phyloP scores from a whole-genome alignment of 2,329 filamentous ascomycete species.

The Periconia sp. region DNA sequence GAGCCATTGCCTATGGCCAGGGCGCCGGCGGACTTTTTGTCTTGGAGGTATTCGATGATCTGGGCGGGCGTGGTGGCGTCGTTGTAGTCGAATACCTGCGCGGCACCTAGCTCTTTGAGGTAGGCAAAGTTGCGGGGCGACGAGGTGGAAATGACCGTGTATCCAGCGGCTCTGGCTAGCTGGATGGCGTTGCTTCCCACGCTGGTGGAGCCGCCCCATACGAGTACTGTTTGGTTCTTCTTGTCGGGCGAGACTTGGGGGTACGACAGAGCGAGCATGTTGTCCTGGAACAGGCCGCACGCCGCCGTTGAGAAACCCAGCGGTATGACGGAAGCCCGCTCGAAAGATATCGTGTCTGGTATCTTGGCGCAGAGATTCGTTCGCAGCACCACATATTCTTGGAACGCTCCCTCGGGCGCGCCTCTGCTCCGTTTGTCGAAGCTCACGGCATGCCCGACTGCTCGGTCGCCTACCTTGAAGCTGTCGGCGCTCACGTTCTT shows the following conservation, averaged over 20 bases:
- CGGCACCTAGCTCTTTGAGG: conserved; percentile 53
- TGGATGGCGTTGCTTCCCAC: conserved; percentile 58
- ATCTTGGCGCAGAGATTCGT: conserved; percentile 54
- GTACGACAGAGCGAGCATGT: conserved; percentile 13
- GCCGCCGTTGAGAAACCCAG: conserved; percentile 19
- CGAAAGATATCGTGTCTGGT: conserved; percentile 54
- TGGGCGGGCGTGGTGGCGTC: conserved; percentile 42
- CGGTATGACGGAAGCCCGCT: conserved; percentile 55
- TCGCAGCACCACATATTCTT: conserved; percentile 57
- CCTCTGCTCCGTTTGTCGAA: conserved; percentile 13
- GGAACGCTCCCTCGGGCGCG: conserved; percentile 57
- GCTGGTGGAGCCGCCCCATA: conserved; percentile 57
- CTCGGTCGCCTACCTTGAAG: conserved; percentile 51
- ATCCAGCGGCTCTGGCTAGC: conserved; percentile 53
- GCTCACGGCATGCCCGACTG: conserved; percentile 36
- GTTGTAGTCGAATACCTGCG: conserved; percentile 57
- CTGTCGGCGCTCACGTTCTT: conserved; percentile 45
- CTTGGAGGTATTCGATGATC: conserved; percentile 42
- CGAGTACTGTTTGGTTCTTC: conserved; percentile 45
- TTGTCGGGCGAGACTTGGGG: conserved; percentile 37
- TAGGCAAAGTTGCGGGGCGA: conserved; percentile 55
- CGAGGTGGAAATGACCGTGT: conserved; percentile 52
- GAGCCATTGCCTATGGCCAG: conserved; percentile 37
- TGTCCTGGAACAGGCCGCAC: conserved; percentile 16
- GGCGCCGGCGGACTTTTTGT: conserved; percentile 41